Percentiles rank a stretch among this genome's conserved stretches.
Conservation (phyloP, 73 alveolate genomes). For the Urostyla sp. region DNA sequence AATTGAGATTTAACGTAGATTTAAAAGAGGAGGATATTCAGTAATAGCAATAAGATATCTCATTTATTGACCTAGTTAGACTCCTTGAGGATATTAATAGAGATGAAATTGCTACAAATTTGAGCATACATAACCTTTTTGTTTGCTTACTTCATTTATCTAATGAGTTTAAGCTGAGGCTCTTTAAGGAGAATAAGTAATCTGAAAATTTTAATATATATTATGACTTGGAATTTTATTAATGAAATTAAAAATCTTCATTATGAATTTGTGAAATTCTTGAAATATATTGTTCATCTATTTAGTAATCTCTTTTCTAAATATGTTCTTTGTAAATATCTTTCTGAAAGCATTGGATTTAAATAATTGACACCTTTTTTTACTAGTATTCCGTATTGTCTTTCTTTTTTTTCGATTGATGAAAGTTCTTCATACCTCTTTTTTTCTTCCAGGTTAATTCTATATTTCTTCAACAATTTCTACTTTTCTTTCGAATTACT, state of each 20-base stretch:
- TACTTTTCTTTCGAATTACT: background rate
- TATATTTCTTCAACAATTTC: background rate
- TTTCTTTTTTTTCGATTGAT: slow-evolving; percentile 20
- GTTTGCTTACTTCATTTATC: slow-evolving; percentile 18
- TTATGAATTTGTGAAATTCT: too few relatives aligned
- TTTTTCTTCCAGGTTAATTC: slow-evolving; percentile 26
- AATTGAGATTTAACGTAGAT: background rate
- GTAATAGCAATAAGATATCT: background rate
- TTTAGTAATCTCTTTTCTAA: too few relatives aligned
- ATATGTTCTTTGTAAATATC: slow-evolving; percentile 16
- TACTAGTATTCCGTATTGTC: slow-evolving; percentile 20
- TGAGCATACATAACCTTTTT: slow-evolving; percentile 7
- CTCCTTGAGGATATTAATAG: background rate
- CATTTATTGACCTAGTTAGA: background rate
- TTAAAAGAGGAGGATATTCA: background rate
- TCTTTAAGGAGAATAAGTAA: background rate
- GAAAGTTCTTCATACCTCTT: background rate
- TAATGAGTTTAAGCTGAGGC: background rate
- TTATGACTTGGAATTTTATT: background rate
- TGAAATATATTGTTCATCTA: too few relatives aligned
- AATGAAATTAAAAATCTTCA: too few relatives aligned
- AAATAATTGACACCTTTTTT: slow-evolving; percentile 10
- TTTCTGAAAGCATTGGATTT: background rate
- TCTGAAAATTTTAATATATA: background rate
- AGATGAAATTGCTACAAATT: background rate